Evolutionary conservation across 2,329 filamentous ascomycete genomes (phyloP).

Genomic region (Fusarium austroafricanum): DNA sequence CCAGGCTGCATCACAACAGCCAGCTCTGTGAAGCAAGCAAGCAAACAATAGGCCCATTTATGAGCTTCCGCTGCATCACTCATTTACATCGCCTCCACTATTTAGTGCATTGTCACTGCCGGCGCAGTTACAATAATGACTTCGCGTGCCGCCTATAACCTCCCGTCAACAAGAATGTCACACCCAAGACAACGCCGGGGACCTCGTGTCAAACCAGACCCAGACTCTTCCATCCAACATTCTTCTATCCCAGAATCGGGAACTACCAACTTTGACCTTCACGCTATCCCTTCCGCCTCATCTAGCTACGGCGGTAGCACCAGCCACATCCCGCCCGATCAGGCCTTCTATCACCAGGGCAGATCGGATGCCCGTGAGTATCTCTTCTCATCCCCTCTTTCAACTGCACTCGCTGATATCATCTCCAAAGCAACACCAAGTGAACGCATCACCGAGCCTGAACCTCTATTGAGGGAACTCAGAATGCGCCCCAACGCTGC

Average conservation of each 20-base stretch:
- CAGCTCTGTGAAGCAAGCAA: slow-evolving; percentile 10
- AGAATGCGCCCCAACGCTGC: slow-evolving; percentile 46
- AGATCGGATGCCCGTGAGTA: slow-evolving; percentile 56
- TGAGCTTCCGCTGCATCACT: not conserved
- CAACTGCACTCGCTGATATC: slow-evolving; percentile 17
- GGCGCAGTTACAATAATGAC: slow-evolving; percentile 23
- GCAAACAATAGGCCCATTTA: slow-evolving; percentile 11
- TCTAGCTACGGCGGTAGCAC: slow-evolving; percentile 39
- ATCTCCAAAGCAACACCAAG: slow-evolving; percentile 52
- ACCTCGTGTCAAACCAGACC: slow-evolving; percentile 46
- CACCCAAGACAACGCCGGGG: slow-evolving; percentile 39
- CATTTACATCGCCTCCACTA: not conserved
- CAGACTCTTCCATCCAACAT: slow-evolving; percentile 31
- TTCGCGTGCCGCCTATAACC: slow-evolving; percentile 23
- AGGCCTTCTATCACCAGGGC: slow-evolving; percentile 44
- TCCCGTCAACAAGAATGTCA: slow-evolving; percentile 37
- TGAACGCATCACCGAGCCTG: slow-evolving; percentile 51
- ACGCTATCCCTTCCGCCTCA: slow-evolving; percentile 25
- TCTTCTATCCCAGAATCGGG: slow-evolving; percentile 26
- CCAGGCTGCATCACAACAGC: not conserved
- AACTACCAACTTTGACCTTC: slow-evolving; percentile 15
- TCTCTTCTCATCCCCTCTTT: not conserved
- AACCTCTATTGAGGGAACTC: slow-evolving; percentile 54
- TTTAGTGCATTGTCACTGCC: not conserved
- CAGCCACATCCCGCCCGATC: slow-evolving; percentile 26